Conservation (phyloP, 2,329 filamentous ascomycete genomes). For the Penicillium sp. region DNA sequence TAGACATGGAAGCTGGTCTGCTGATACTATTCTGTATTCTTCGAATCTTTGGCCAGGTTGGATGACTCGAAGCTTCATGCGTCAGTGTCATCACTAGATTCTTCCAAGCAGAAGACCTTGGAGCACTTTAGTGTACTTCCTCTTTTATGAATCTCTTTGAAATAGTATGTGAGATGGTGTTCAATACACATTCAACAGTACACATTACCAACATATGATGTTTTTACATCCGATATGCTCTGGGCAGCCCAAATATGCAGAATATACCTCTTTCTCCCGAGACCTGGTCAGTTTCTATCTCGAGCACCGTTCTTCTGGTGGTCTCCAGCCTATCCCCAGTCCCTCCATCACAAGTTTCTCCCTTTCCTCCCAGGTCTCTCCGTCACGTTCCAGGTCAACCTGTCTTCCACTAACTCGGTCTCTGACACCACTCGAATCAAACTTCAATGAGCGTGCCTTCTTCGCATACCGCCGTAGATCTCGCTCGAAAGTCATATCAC, state of each 20-base stretch:
- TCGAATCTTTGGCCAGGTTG: too few relatives aligned
- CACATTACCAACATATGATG: not conserved
- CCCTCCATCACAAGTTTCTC: constrained; percentile 74
- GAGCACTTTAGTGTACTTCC: not conserved
- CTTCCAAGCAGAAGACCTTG: too few relatives aligned
- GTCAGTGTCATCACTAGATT: too few relatives aligned
- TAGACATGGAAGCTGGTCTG: not conserved
- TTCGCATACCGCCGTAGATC: constrained; percentile 76
- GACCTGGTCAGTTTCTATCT: constrained; percentile 32
- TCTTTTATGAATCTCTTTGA: not conserved
- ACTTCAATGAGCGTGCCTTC: constrained; percentile 64
- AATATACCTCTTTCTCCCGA: not conserved
- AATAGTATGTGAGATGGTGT: not conserved
- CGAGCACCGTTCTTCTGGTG: constrained; percentile 60
- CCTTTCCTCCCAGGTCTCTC: constrained; percentile 56
- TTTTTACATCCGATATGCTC: not conserved
- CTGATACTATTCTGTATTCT: too few relatives aligned
- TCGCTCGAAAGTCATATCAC: constrained; percentile 79
- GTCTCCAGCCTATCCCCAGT: constrained; percentile 59
- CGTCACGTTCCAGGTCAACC: constrained; percentile 58
- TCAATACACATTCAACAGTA: not conserved
- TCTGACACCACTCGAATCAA: constrained; percentile 80
- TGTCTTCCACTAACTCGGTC: constrained; percentile 55
- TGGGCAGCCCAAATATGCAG: not conserved
- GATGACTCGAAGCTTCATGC: too few relatives aligned